These are phyloP conservation scores for Russula compacta DNA, from an alignment of 768 basidiomycete species.

Conservation along the genomic window DNA sequence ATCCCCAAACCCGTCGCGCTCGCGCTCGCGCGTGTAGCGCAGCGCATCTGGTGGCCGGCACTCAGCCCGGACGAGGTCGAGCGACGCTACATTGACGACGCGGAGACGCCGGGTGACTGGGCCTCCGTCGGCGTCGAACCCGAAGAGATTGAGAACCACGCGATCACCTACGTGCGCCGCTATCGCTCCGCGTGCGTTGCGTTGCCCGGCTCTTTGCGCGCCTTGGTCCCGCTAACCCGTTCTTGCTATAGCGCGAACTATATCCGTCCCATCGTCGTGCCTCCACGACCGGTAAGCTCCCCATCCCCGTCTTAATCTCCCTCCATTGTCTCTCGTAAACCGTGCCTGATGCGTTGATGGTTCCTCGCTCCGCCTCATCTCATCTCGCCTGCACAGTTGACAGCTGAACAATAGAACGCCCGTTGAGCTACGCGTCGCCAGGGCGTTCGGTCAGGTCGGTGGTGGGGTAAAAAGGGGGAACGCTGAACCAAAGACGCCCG, in stretches of 20 bases:
- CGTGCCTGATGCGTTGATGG: not conserved
- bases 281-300: constrained; percentile 11
- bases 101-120: constrained; percentile 70
- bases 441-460: not conserved
- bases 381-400: not conserved
- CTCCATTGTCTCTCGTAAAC: not conserved
- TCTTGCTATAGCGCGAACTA: constrained; percentile 12
- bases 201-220: no score
- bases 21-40: constrained; percentile 54
- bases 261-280: constrained; percentile 16
- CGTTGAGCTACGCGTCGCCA: not conserved
- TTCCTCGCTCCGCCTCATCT: not conserved
- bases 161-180: constrained; percentile 82
- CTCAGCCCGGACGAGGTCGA: constrained; percentile 86
- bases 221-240: not conserved
- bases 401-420: not conserved
- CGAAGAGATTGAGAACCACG: constrained; percentile 77
- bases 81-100: constrained; percentile 80
- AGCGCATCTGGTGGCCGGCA: constrained; percentile 81
- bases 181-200: constrained; percentile 78
- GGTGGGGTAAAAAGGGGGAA: no score
- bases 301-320: not conserved
- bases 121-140: constrained; percentile 72
- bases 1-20: constrained; percentile 69
- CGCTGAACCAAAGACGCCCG: not conserved